Base-by-base conservation (phyloP, 352 stramenopile species). In the Globisporangium canariense region DNA sequence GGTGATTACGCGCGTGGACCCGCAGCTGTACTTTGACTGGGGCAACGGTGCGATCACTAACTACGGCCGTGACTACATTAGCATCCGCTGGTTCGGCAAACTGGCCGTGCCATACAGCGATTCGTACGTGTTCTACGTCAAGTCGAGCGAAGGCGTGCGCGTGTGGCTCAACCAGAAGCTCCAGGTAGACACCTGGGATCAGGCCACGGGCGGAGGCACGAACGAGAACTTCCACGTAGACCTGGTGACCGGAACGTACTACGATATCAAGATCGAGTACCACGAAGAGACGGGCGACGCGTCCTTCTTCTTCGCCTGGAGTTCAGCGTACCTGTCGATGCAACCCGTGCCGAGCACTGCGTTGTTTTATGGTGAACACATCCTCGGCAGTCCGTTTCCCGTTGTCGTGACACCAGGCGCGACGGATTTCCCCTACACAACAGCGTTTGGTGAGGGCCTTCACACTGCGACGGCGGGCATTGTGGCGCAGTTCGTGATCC, bases 211-310 rank as follows among this genome's bases (percentile, higher is more conserved):
- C 4, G 79, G 82, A 1, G 80, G 82, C 43, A 93, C 82, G 4
- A 70, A 67, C 11, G 77, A 78, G 25, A 93, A 90, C 58, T 93
- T 91, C 45, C 79, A 73, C n/a, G 74, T 95, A 1, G 45, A 69
- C 34, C 67, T 99, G 18, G 68, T 66, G 1, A 58, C 77, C 2
- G 88, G 77, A 6, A 82, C 70, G 1, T 99, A 86, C 73, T 96
- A 98, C 70, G 96, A 99, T 68, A 40, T 99, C 16, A 90, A 90
- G 43, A 74, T 99, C 52, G 96, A 99, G 69, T 99, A 98, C 66
- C 92, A 93, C 45, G 96, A 99, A 78, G 78, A 96, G 18, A 98
- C 85, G 2, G 96, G 96, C 11, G 75, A 76, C 10, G 96, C 97
- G 0, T 82, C 82, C 8, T 78, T 99, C 28, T 69, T 74, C 25